phyloP scores from a whole-genome alignment of 2,329 filamentous ascomycete genomes.

The Neophaeococcomyces mojaviensis region DNA sequence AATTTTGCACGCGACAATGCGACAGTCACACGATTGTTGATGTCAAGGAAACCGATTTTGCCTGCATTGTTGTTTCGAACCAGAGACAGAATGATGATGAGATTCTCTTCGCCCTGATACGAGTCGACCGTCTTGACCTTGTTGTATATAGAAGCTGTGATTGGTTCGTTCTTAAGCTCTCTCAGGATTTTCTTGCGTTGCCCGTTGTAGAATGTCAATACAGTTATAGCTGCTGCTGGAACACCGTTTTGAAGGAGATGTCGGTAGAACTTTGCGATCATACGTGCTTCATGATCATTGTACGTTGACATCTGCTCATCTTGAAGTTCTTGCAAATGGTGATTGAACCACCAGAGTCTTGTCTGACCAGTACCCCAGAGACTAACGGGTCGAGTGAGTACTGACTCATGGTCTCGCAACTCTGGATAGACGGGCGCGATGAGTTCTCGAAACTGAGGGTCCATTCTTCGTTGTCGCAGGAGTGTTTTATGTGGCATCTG shows the following conservation, averaged over 20 bases:
- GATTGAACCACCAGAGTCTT: slow-evolving; percentile 56
- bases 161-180: slow-evolving; percentile 34
- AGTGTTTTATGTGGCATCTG: slow-evolving; percentile 57
- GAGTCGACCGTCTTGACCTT: slow-evolving; percentile 78
- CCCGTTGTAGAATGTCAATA: slow-evolving; percentile 83
- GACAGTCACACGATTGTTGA: slow-evolving; percentile 56
- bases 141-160: slow-evolving; percentile 33
- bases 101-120: slow-evolving; percentile 87
- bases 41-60: slow-evolving; percentile 65
- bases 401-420: slow-evolving; percentile 51
- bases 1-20: slow-evolving; percentile 63
- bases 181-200: slow-evolving; percentile 61
- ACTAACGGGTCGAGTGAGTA: slow-evolving; percentile 46
- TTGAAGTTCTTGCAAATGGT: slow-evolving; percentile 56
- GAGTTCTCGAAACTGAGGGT: slow-evolving; percentile 57
- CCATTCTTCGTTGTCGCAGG: slow-evolving; percentile 63
- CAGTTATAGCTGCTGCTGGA: slow-evolving; percentile 56
- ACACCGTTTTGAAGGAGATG: slow-evolving; percentile 66
- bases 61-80: slow-evolving; percentile 58
- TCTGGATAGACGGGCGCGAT: slow-evolving; percentile 55
- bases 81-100: slow-evolving; percentile 70
- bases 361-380: slow-evolving; percentile 48
- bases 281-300: slow-evolving; percentile 65
- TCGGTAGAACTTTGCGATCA: slow-evolving; percentile 64
- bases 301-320: slow-evolving; percentile 59